Evolutionary conservation across 371 early-diverging fungal genomes (phyloP), one percentile per base, ranked within the genome.

Genomic region (Mortierella sp.): DNA sequence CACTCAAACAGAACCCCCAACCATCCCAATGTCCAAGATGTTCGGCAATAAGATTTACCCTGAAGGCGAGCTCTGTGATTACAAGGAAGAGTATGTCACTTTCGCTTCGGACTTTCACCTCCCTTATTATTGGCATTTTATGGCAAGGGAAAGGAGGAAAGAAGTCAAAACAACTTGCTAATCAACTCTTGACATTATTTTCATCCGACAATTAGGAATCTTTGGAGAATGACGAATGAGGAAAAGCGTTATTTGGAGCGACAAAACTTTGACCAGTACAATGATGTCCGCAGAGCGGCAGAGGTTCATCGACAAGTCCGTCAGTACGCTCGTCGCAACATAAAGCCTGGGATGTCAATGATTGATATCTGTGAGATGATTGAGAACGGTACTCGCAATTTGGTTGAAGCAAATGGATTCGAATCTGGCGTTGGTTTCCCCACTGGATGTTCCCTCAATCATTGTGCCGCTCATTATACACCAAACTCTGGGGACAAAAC

Each of bases 401-500:
- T 99, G 58, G 90, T 99, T 26, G 95, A 96, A 83, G 98, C 90
- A 17, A 93, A 95, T 35, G 98, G 97, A 1, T 68, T 97, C n/a
- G 92, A 93, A 70, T 84, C 96, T 22, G 97, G 92, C 0, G 96
- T 99, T 68, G 99, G 97, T 29, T 99, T 99, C 89, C 99, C 99
- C n/a, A 99, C 99, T 5, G 99, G 99, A 37, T 90, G 93, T 59
- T 99, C 99, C 8, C 76, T 99, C 42, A 99, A 99, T 82, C 92
- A 97, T 69, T 94, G 94, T 79, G 99, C 99, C n/a, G 99, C 99
- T 19, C 99, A 99, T 81, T 99, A 95, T 83, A 99, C 99, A 6
- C 98, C 99, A 7, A 99, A 99, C 81, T 92, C 98, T 43, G 99
- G 98, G 10, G 99, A 99, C 76, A 92, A 91, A 70, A 95, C 95